Conservation (phyloP, 768 basidiomycete species). For the Lactarius sanguifluus region DNA sequence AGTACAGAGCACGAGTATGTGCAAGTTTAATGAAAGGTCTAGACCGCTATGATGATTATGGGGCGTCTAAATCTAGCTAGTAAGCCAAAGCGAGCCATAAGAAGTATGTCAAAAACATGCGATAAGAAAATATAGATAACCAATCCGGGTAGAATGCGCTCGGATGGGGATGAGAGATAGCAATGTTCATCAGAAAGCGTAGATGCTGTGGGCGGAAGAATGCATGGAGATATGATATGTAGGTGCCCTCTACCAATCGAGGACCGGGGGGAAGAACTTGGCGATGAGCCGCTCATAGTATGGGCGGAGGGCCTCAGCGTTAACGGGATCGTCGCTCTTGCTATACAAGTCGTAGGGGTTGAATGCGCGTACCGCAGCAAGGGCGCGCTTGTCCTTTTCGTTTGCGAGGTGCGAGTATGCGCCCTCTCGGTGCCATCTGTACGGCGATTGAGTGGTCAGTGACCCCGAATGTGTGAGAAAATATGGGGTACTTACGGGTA, state of each 20-base stretch:
- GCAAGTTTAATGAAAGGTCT: neutral
- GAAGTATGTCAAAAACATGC: neutral
- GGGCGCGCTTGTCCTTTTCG: constrained; percentile 61
- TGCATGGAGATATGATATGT: constrained; percentile 17
- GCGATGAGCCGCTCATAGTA: constrained; percentile 83
- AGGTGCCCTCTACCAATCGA: constrained; percentile 65
- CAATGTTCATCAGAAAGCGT: constrained; percentile 17
- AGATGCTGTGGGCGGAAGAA: neutral
- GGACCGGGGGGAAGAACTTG: constrained; percentile 79
- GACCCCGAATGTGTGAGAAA: neutral
- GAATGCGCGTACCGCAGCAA: constrained; percentile 80
- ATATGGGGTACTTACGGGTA: constrained; percentile 58
- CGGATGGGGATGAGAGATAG: constrained; percentile 17
- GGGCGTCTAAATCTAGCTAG: constrained; percentile 23
- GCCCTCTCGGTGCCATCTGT: constrained; percentile 82
- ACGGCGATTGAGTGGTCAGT: constrained; percentile 5
- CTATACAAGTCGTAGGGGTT: constrained; percentile 95
- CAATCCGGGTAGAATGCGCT: constrained; percentile 2
- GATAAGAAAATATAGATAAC: constrained; percentile 15
- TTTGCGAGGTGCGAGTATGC: constrained; percentile 81
- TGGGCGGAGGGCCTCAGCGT: constrained; percentile 62
- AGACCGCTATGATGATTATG: neutral
- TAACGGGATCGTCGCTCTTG: constrained; percentile 73
- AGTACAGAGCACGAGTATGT: neutral
- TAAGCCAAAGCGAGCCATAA: neutral